These are phyloP conservation scores for Penicillium sp. DNA, from an alignment of 2,329 filamentous ascomycete species.

Conservation along the genomic window DNA sequence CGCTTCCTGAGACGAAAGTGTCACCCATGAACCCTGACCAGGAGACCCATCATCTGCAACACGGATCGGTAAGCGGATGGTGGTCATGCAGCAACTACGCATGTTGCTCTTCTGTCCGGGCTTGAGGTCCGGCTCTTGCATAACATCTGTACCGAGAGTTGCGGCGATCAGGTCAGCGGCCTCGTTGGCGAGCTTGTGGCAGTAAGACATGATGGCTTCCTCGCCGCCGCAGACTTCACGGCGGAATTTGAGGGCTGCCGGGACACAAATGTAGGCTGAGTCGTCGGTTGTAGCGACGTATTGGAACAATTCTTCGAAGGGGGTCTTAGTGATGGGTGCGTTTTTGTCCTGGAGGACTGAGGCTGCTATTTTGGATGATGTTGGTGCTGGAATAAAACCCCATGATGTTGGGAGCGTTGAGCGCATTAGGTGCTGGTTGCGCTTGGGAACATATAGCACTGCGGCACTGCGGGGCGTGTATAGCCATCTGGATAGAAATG, in stretches of 20 bases:
- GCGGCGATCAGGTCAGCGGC: slow-evolving; percentile 63
- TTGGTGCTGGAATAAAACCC: slow-evolving; percentile 61
- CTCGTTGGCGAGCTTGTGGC: slow-evolving; percentile 60
- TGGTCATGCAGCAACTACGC: slow-evolving; percentile 68
- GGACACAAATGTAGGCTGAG: slow-evolving; percentile 69
- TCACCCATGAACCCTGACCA: background rate
- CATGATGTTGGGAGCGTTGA: slow-evolving; percentile 78
- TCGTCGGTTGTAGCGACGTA: slow-evolving; percentile 76
- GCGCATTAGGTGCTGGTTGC: slow-evolving; percentile 74
- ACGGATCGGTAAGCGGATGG: slow-evolving; percentile 69
- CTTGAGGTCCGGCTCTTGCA: slow-evolving; percentile 55
- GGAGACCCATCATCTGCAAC: slow-evolving; percentile 18
- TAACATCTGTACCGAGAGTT: slow-evolving; percentile 66
- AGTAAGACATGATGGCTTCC: slow-evolving; percentile 65
- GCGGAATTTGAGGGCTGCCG: slow-evolving; percentile 71
- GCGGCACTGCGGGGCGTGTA: slow-evolving; percentile 77
- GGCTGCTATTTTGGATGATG: slow-evolving; percentile 42
- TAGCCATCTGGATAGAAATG: slow-evolving; percentile 63
- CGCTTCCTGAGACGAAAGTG: slow-evolving; percentile 43
- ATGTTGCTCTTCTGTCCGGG: slow-evolving; percentile 41
- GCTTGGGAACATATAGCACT: slow-evolving; percentile 72
- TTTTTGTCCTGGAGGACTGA: slow-evolving; percentile 45
- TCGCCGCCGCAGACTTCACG: slow-evolving; percentile 71
- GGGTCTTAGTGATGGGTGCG: slow-evolving; percentile 45
- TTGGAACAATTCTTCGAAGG: slow-evolving; percentile 71